phyloP scores from a whole-genome alignment of 345 rosid species.

The Psidium guajava region DNA sequence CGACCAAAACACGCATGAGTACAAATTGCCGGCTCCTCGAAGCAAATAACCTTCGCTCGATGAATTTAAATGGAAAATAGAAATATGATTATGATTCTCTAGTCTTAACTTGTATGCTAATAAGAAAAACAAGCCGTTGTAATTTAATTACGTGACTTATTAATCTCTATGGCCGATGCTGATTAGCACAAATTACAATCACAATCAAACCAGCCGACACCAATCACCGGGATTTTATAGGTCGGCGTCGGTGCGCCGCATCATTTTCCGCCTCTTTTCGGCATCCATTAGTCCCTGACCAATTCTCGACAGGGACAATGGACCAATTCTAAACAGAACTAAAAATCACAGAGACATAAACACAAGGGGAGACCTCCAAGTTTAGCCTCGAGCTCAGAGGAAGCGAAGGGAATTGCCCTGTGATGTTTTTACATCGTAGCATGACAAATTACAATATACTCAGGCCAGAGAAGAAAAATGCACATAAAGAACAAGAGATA shows the following conservation, averaged over 20 bases:
- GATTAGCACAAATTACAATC: background rate
- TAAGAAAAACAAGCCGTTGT: no score
- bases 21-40: rapidly evolving
- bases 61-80: background rate
- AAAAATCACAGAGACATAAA: background rate
- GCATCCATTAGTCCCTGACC: background rate
- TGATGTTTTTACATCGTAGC: background rate
- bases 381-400: background rate
- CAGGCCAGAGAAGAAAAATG: background rate
- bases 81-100: rapidly evolving
- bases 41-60: background rate
- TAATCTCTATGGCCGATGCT: rapidly evolving
- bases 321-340: background rate
- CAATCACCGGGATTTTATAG: background rate
- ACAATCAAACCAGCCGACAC: background rate
- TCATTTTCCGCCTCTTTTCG: background rate
- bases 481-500: background rate
- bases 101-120: background rate
- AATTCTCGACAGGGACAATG: background rate
- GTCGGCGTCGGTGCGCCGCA: background rate
- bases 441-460: background rate
- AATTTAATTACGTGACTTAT: background rate
- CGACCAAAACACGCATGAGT: rapidly evolving
- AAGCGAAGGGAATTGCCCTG: background rate
- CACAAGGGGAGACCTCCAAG: background rate